Evolutionary conservation across 495 filamentous ascomycete species (phyloP).

Genomic region (Aspergillus olivimuriae): DNA sequence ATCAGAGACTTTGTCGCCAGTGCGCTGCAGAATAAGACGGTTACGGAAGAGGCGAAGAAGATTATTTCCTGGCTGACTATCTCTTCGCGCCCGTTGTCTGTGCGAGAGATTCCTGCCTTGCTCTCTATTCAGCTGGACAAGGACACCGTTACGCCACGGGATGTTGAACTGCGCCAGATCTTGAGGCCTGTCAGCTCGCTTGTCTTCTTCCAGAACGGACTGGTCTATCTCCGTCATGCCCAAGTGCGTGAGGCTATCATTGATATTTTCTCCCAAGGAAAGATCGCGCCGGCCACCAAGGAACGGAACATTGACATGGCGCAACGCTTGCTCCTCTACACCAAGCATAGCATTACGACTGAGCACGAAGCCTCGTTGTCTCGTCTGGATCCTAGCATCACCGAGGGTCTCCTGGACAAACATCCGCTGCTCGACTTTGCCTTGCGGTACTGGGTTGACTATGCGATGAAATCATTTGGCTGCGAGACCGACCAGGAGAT

Average conservation of each 20-base stretch:
- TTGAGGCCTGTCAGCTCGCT: constrained; percentile 23
- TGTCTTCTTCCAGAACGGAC: constrained; percentile 27
- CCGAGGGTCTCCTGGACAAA: constrained; percentile 13
- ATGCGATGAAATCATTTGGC: constrained; percentile 20
- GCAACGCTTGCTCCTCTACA: constrained; percentile 25
- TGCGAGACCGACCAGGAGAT: constrained; percentile 22
- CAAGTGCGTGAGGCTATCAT: constrained; percentile 24
- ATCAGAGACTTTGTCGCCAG: constrained; percentile 27
- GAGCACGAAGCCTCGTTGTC: constrained; percentile 24
- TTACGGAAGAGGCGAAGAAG: constrained; percentile 21
- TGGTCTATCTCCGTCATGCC: constrained; percentile 29
- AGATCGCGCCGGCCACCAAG: constrained; percentile 21
- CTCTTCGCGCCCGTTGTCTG: constrained; percentile 23
- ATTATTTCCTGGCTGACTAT: constrained; percentile 30
- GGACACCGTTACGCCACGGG: constrained; percentile 18
- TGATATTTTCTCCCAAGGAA: constrained; percentile 24
- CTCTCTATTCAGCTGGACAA: constrained; percentile 25
- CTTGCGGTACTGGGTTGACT: constrained; percentile 31
- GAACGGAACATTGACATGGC: constrained; percentile 28
- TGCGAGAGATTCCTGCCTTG: constrained; percentile 22
- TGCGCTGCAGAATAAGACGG: constrained; percentile 9
- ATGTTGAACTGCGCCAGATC: constrained; percentile 12
- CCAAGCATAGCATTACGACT: constrained; percentile 20
- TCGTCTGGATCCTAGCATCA: constrained; percentile 18
- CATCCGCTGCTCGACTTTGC: constrained; percentile 31